Evolutionary conservation across 2,329 filamentous ascomycete genomes (phyloP), one percentile per base, ranked within the genome.

Genomic region (Ceratocystis cacaofunesta): DNA sequence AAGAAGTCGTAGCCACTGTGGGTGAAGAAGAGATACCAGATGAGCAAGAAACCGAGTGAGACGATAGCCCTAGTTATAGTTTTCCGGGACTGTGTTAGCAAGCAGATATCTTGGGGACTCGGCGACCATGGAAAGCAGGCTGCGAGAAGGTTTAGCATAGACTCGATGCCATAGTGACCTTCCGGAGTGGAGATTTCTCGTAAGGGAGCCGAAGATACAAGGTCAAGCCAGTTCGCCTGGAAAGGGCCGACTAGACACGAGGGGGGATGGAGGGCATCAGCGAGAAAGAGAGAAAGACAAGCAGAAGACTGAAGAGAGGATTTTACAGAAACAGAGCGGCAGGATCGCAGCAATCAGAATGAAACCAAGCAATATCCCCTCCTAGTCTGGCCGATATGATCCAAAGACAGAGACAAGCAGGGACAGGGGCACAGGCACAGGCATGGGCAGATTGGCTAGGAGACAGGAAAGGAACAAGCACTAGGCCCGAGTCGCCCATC

Each of bases 61-160:
- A 65, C 12, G 63, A 30, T 15, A 58, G 63, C 36, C 63, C 66
- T 67, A 67, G 63, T 65, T 67, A 67, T 67, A 67, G 48, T 46
- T 58, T 62, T 67, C 62, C 30, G 19, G 52, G 32, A 58, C 19
- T 58, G 48, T 41, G 60, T 63, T 62, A 67, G 63, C 25, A 22
- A 43, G 28, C 44, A n/a, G 50, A 15, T 2, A 57, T 50, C 15
- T 61, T 15, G 28, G 52, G 17, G 48, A 50, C 19, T 15, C 2
- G 15, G 52, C 10, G 28, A 25, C 30, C 19, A 55, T 17, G 28
- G 52, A 17, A 25, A 15, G n/a, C 19, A 55, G 46, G n/a, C 19
- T n/a, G 46, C n/a, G 28, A 57, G 52, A 6, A 57, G 12, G 52
- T 57, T 57, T 52, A 30, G 52, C 28, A 28, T 15, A 41, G 12